Percentiles rank a stretch among this genome's conserved stretches.
Evolutionary conservation across 306 rosid genomes (phyloP).

Genomic region (Lathyrus aphaca): DNA sequence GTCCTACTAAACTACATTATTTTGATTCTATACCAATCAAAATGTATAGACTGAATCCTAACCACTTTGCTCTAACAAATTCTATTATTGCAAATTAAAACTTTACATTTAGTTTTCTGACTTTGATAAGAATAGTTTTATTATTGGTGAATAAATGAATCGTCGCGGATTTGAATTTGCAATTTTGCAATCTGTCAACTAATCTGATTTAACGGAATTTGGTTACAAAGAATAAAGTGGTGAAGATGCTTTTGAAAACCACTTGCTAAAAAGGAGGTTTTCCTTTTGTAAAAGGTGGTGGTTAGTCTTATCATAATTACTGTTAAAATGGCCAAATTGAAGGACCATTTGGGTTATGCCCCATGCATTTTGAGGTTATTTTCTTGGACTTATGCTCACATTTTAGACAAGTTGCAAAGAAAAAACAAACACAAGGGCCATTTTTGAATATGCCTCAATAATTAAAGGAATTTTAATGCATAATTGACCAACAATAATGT

Average conservation of each 20-base stretch:
- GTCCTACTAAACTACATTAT: conserved; percentile 25
- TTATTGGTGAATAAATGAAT: too few species aligned
- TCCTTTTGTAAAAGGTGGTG: neutral
- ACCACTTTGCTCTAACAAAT: conserved; percentile 1
- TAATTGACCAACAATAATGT: conserved; percentile 9
- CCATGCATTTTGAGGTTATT: conserved; percentile 32
- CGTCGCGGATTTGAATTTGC: too few species aligned
- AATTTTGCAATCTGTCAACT: too few species aligned
- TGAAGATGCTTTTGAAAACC: too few species aligned
- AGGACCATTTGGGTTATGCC: conserved; percentile 38
- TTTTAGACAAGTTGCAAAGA: conserved; percentile 28
- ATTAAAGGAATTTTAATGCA: neutral
- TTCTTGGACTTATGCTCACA: conserved; percentile 9
- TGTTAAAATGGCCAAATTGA: conserved; percentile 31
- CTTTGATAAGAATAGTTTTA: too few species aligned
- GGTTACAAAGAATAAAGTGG: too few species aligned
- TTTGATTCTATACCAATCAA: conserved; percentile 35
- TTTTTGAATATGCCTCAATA: conserved; percentile 11
- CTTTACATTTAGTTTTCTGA: neutral
- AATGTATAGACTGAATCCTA: conserved; percentile 27
- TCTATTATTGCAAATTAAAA: neutral
- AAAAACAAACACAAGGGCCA: conserved; percentile 13
- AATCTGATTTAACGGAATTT: too few species aligned
- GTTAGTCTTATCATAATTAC: conserved; percentile 52
- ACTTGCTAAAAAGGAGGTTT: too few species aligned